A percentile compares a stretch with the other conserved stretches of the same genome.
Evolutionary conservation across 495 filamentous ascomycete species (phyloP).

Genomic region (Aspergillus nidulans): DNA sequence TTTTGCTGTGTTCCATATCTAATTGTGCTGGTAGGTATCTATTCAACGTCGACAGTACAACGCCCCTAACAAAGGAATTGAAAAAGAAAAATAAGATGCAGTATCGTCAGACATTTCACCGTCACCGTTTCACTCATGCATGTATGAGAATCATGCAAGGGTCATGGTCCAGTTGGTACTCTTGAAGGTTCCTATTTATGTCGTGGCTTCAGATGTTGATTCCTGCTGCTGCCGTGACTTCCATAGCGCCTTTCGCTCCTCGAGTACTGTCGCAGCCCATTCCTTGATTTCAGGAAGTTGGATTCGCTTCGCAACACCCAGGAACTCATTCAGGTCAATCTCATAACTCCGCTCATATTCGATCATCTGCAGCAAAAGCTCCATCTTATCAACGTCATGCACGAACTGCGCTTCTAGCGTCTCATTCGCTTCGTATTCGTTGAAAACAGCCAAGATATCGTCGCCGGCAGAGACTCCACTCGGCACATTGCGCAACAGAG

Average conservation of each 20-base stretch:
- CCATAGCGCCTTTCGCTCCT: constrained; percentile 77
- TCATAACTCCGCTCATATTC: constrained; percentile 82
- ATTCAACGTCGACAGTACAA: constrained; percentile 9
- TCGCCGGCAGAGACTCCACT: constrained; percentile 56
- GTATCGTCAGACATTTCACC: constrained; percentile 7
- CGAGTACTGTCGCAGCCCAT: constrained; percentile 72
- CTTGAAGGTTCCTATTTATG: background rate
- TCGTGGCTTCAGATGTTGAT: background rate
- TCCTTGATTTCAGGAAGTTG: constrained; percentile 69
- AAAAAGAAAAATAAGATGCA: background rate
- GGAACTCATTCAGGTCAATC: constrained; percentile 80
- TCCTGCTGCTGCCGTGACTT: constrained; percentile 22
- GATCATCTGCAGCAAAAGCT: constrained; percentile 89
- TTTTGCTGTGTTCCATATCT: background rate
- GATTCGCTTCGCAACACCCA: constrained; percentile 67
- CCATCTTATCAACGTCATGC: constrained; percentile 96
- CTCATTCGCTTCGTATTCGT: constrained; percentile 85
- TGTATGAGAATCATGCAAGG: background rate
- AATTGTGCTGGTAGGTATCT: constrained; percentile 8
- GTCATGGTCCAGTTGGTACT: background rate
- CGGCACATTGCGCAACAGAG: constrained; percentile 68
- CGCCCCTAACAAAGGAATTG: constrained; percentile 8
- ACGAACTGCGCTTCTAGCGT: constrained; percentile 85
- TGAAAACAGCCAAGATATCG: constrained; percentile 73
- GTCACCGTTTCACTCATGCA: constrained; percentile 4